These are phyloP conservation scores for Eimeria praecox DNA, from an alignment of 169 alveolate genomes.

Conservation along the genomic window DNA sequence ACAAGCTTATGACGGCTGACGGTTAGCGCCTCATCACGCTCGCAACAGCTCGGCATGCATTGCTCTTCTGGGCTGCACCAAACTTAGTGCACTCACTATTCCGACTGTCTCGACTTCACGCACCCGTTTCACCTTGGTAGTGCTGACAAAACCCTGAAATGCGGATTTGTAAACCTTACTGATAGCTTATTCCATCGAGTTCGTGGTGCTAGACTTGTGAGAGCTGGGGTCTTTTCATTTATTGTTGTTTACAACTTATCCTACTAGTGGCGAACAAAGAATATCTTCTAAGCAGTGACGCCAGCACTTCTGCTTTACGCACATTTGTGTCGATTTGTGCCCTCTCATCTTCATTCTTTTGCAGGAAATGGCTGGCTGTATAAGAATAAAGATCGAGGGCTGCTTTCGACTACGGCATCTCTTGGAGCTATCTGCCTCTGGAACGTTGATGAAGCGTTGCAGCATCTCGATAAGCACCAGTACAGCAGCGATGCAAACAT, in stretches of 20 bases:
- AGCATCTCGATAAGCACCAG: slow-evolving; percentile 95
- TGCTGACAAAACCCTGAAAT: not conserved
- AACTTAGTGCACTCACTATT: not conserved
- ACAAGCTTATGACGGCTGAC: slow-evolving; percentile 91
- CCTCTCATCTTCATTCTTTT: not conserved
- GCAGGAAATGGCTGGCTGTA: slow-evolving; percentile 94
- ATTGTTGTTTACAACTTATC: not conserved
- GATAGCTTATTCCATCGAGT: not conserved
- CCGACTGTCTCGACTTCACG: not conserved
- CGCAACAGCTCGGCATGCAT: not conserved
- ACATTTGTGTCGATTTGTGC: not conserved
- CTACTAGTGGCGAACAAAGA: not conserved
- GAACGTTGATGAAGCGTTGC: slow-evolving; percentile 99
- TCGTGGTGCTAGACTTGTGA: not conserved
- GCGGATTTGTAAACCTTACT: too few species aligned
- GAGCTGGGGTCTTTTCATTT: not conserved
- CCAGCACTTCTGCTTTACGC: not conserved
- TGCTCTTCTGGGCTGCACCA: not conserved
- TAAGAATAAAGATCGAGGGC: slow-evolving; percentile 97
- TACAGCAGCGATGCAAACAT: slow-evolving; percentile 96
- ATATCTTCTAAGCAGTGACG: not conserved
- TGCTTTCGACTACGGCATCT: slow-evolving; percentile 97
- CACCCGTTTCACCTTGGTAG: not conserved
- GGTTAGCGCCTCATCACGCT: slow-evolving; percentile 75
- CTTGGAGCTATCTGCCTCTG: slow-evolving; percentile 95